Evolutionary conservation across 805 yeast species (phyloP).

Genomic region (Ogataea ramenticola): DNA sequence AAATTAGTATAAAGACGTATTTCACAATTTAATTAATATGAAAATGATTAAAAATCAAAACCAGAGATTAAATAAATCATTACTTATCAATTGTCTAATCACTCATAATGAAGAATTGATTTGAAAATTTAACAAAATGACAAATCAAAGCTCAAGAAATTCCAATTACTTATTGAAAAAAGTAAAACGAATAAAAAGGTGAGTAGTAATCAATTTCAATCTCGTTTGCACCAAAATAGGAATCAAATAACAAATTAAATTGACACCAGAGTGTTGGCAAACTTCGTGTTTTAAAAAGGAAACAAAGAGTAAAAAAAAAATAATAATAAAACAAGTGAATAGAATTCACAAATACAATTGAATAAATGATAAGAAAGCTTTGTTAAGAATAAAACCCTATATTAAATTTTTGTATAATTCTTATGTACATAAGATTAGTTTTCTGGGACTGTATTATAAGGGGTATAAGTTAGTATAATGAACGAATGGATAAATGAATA

Average conservation of each 20-base stretch:
- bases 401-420: slow-evolving; percentile 16
- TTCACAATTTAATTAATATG: slow-evolving; percentile 12
- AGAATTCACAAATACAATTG: neutral
- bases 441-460: slow-evolving; percentile 47
- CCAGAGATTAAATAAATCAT: slow-evolving; percentile 3
- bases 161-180: neutral
- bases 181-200: slow-evolving; percentile 35
- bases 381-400: slow-evolving; percentile 10
- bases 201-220: slow-evolving; percentile 60
- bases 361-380: neutral
- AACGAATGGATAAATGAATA: no score
- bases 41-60: neutral
- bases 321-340: neutral
- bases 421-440: slow-evolving; percentile 41
- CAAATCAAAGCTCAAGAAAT: neutral
- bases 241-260: slow-evolving; percentile 51
- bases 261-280: slow-evolving; percentile 94
- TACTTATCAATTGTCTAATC: no score
- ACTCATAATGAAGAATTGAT: no score
- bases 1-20: neutral
- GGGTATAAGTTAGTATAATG: neutral
- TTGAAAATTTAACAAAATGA: no score
- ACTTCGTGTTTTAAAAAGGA: slow-evolving; percentile 25
- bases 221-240: slow-evolving; percentile 93
- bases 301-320: slow-evolving; percentile 1